Percentiles rank a stretch among this genome's conserved stretches.
These are phyloP conservation scores for Crithidia thermophila DNA, from an alignment of 208 protist species.

Conservation along the genomic window DNA sequence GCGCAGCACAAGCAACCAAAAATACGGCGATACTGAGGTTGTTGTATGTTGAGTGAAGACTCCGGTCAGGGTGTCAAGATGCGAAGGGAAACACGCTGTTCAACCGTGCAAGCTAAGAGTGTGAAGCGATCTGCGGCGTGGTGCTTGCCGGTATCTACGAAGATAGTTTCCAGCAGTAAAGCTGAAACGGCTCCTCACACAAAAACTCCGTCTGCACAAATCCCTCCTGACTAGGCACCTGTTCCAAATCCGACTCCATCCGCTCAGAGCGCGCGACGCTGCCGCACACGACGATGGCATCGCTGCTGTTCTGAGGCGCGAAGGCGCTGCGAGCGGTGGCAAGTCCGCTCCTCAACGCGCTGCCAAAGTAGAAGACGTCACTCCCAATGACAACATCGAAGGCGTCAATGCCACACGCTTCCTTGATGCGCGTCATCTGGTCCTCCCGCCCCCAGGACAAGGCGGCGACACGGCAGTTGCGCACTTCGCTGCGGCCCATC, in stretches of 20 bases:
- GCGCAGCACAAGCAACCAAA: too few relatives aligned
- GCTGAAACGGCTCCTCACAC: conserved; percentile 26
- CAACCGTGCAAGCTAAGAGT: too few relatives aligned
- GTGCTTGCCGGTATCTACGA: too few relatives aligned
- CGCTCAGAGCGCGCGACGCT: conserved; percentile 56
- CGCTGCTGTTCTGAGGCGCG: not conserved
- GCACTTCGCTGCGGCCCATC: conserved; percentile 1
- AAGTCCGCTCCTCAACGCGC: conserved; percentile 37
- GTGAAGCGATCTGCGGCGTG: too few relatives aligned
- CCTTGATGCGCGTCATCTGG: conserved; percentile 25
- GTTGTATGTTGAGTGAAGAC: too few relatives aligned
- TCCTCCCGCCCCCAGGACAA: conserved; percentile 52
- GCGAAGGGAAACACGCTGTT: too few relatives aligned
- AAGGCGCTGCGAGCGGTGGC: conserved; percentile 38
- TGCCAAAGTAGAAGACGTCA: conserved; percentile 72
- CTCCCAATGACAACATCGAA: conserved; percentile 69
- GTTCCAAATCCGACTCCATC: conserved; percentile 58
- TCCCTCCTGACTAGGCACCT: conserved; percentile 30
- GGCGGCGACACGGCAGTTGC: conserved; percentile 29
- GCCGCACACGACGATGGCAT: conserved; percentile 41
- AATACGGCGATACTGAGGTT: too few relatives aligned
- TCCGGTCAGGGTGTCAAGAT: too few relatives aligned
- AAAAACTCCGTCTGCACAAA: conserved; percentile 27
- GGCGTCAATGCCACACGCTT: conserved; percentile 9
- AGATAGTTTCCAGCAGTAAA: conserved; percentile 36